Percentiles rank a stretch among this genome's conserved stretches.
phyloP scores from a whole-genome alignment of 768 basidiomycete species.

The Dioszegia crocea region DNA sequence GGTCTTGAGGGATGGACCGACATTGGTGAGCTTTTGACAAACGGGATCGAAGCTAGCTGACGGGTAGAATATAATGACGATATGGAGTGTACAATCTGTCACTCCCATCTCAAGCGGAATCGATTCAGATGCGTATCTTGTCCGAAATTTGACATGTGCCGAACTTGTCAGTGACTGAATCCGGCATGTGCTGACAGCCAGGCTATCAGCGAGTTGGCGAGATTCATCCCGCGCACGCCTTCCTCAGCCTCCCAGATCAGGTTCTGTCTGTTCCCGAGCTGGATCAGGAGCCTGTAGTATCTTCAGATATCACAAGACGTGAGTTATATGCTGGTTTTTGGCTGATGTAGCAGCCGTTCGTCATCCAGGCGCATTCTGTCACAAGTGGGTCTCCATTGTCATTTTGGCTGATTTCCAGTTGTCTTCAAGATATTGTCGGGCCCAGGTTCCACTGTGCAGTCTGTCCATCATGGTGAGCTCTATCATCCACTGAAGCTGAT shows the following conservation, averaged over 20 bases:
- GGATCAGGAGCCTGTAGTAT: background rate
- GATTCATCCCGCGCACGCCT: constrained; percentile 82
- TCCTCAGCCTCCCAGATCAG: constrained; percentile 72
- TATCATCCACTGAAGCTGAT: background rate
- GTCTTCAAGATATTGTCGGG: constrained; percentile 81
- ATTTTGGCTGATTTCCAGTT: constrained; percentile 54
- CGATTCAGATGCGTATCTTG: constrained; percentile 82
- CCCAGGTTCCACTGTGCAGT: constrained; percentile 89
- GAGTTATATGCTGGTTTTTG: background rate
- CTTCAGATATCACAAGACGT: background rate
- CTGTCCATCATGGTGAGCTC: constrained; percentile 59
- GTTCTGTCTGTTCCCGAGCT: constrained; percentile 2
- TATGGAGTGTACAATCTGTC: constrained; percentile 77
- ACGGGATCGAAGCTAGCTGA: background rate
- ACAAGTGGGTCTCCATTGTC: constrained; percentile 61
- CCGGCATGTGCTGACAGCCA: constrained; percentile 40
- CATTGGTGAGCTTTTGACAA: constrained; percentile 61
- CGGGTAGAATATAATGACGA: constrained; percentile 68
- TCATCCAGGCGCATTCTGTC: constrained; percentile 77
- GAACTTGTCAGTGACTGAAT: constrained; percentile 57
- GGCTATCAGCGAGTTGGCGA: constrained; percentile 71
- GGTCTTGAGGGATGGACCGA: constrained; percentile 77
- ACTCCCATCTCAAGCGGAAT: constrained; percentile 58
- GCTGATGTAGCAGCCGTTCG: constrained; percentile 10
- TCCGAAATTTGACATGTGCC: constrained; percentile 71